Evolutionary conservation across 164 flowering plant species (phyloP), one percentile per base, ranked within the genome.

Genomic region (Kingdonia uniflora): DNA sequence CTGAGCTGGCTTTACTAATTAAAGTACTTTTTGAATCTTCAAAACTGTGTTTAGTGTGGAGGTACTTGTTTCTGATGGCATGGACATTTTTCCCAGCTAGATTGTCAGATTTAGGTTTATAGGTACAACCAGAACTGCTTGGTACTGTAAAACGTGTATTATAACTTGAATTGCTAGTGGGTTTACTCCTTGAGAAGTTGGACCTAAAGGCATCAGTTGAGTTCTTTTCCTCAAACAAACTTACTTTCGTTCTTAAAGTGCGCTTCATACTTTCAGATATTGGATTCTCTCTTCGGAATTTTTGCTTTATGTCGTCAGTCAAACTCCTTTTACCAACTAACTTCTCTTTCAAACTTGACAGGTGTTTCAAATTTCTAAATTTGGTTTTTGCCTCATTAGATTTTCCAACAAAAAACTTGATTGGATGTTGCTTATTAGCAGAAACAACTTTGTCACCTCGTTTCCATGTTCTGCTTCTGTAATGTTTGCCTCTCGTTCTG

Each of bases 401-500:
- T 60, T 59, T 71, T 15, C 67, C 63, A 37, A 55, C 60, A 59
- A 74, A 50, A 60, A 14, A 62, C 65, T 71, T 65, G 11, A 71
- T 65, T 14, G 74, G 72, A 21, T 76, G 75, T 43, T 44, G 49
- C 59, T 76, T 70, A 55, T 61, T 50, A 2, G 62, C 21, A 22
- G 53, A 33, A 43, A 52, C 61, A 16, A 0, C 19, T 12, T 25
- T 20, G 37, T 42, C 50, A 11, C 23, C 65, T 40, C 25, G 59
- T 57, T 37, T 65, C 79, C 74, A 67, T 29, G 69, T 69, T 63
- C 56, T 72, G 57, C 68, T 71, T 52, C 15, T 66, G 57, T 71
- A 80, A 52, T 76, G 53, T 51, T 80, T 81, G 19, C 95, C 91
- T 66, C 91, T 79, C 23, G 88, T 75, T 57, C 57, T 73, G 13